phyloP scores from a whole-genome alignment of 2,329 filamentous ascomycete species.

The Aureobasidium sp. region DNA sequence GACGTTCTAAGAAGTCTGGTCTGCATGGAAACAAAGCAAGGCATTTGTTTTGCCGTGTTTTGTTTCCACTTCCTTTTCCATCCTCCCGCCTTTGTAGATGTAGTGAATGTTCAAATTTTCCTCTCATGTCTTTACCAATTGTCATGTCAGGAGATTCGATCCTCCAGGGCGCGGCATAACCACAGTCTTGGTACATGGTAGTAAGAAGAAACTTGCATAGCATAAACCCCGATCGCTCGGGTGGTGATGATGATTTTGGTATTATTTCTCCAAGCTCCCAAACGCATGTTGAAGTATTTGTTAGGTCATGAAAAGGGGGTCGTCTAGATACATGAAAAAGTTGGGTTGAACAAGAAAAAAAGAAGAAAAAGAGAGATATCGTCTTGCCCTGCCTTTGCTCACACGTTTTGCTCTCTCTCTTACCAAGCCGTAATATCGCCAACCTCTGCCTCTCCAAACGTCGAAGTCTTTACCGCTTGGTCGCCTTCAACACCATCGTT shows the following conservation, averaged over 20 bases:
- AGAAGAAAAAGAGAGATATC: neutral
- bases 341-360: neutral
- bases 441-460: constrained; percentile 91
- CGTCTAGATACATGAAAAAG: constrained; percentile 1
- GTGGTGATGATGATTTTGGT: neutral
- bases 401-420: neutral
- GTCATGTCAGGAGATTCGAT: neutral
- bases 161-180: neutral
- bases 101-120: constrained; percentile 4
- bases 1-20: constrained; percentile 58
- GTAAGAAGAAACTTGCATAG: too few relatives aligned
- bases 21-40: neutral
- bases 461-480: constrained; percentile 75
- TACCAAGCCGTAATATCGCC: constrained; percentile 96
- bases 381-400: neutral
- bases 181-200: neutral
- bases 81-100: neutral
- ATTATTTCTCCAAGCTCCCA: neutral
- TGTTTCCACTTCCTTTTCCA: neutral
- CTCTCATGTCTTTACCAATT: neutral
- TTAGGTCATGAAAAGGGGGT: neutral
- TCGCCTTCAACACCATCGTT: constrained; percentile 35
- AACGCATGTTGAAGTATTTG: constrained; percentile 3
- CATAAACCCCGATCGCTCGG: neutral
- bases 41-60: neutral